Evolutionary conservation across 805 yeast species (phyloP), one percentile per base, ranked within the genome.

Genomic region (Starmera pachycereana): DNA sequence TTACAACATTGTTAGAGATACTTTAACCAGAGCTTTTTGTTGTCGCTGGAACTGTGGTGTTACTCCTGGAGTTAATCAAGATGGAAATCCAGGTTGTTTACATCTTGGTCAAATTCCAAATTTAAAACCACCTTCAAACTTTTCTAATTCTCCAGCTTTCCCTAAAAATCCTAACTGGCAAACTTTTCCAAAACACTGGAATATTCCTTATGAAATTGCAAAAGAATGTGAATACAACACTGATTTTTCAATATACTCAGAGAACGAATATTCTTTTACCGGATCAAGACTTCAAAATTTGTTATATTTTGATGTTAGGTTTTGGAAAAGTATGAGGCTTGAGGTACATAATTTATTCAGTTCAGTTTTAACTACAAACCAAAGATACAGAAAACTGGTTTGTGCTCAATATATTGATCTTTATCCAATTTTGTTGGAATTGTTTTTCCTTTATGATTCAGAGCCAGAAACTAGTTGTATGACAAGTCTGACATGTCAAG

Each of bases 321-420:
- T 86, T 30, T 81, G 88, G 81, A 83, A 77, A 51, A 56, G 71
- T 0, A 61, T 81, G 6, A 66, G 95, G 35, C 51, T 63, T 0
- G 56, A 65, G 8, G 61, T 83, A 12, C 83, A 81, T 43, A 85
- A 78, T 46, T 59, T 85, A 42, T 81, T 76, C 52, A 72, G 82
- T 32, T 68, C 79, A 0, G 71, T 81, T 0, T 59, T 86, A 43
- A 76, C 85, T 13, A 74, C 85, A 12, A 78, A 78, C 50, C 57
- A 69, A 37, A 61, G 58, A 12, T 79, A 68, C 54, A 79, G 78
- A 51, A 57, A 69, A 28, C 54, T 79, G n/a, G 62, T 83, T 33
- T 78, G 82, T n/a, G 71, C 74, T 32, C 90, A 87, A 49, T 88
- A 87, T 52, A 82, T 87, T 34, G 94, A 87, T 49, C 65, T 87